phyloP scores from a whole-genome alignment of 306 rosid species.

The Prosopis cineraria region DNA sequence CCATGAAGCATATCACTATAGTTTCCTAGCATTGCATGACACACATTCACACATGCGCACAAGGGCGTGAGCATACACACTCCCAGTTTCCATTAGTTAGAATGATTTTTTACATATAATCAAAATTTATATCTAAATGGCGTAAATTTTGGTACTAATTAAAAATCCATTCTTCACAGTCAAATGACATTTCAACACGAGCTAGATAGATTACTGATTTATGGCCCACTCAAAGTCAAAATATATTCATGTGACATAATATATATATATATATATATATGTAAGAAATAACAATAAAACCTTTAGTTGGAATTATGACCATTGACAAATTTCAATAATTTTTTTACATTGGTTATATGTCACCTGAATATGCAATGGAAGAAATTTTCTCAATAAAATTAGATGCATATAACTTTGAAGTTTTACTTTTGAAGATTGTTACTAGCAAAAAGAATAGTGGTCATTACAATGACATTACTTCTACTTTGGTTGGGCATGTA shows the following conservation, averaged over 20 bases:
- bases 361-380: not conserved
- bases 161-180: not conserved
- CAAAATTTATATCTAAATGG: not conserved
- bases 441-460: slow-evolving; percentile 61
- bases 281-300: not conserved
- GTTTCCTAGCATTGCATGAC: not conserved
- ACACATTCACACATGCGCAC: too few relatives aligned
- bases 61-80: too few relatives aligned
- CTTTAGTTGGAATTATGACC: not conserved
- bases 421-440: slow-evolving; percentile 35
- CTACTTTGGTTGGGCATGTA: slow-evolving; percentile 69
- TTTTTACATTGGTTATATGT: slow-evolving; percentile 32
- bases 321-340: slow-evolving; percentile 40
- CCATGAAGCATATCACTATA: not conserved
- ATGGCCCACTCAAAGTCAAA: not conserved
- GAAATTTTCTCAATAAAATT: not conserved
- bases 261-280: too few relatives aligned
- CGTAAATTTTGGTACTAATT: not conserved
- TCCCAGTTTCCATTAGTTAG: too few relatives aligned
- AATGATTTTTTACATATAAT: not conserved
- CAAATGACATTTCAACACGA: not conserved
- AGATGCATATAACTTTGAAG: slow-evolving; percentile 48
- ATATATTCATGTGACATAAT: not conserved
- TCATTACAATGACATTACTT: slow-evolving; percentile 30
- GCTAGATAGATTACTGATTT: not conserved